Percentiles rank a stretch among this genome's conserved stretches.
These are phyloP conservation scores for Fusarium citri DNA, from an alignment of 2,329 filamentous ascomycete species.

Conservation along the genomic window DNA sequence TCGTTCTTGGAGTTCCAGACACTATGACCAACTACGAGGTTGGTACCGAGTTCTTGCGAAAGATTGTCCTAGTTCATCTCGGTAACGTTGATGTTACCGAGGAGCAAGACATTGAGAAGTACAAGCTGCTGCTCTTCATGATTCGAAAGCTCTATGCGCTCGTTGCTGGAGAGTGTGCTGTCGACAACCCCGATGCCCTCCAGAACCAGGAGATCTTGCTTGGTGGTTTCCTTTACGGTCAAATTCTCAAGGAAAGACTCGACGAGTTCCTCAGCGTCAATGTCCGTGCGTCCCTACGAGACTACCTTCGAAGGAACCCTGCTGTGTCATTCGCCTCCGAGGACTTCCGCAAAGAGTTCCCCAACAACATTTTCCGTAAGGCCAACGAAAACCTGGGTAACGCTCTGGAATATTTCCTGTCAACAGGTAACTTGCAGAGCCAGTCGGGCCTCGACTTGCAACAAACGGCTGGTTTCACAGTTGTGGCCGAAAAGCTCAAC, in stretches of 20 bases:
- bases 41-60: constrained; percentile 89
- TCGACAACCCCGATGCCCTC: constrained; percentile 96
- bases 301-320: constrained; percentile 66
- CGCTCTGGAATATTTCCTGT: constrained; percentile 92
- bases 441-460: constrained; percentile 93
- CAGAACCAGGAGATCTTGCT: constrained; percentile 96
- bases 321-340: constrained; percentile 80
- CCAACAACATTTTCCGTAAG: constrained; percentile 79
- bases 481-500: constrained; percentile 98
- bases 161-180: constrained; percentile 89
- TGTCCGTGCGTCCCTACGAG: constrained; percentile 65
- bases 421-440: constrained; percentile 92
- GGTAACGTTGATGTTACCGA: constrained; percentile 87
- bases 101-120: constrained; percentile 89
- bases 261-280: constrained; percentile 82
- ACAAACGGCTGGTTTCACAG: constrained; percentile 93
- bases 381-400: constrained; percentile 91
- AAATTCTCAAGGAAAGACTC: constrained; percentile 93
- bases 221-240: constrained; percentile 92
- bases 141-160: constrained; percentile 93
- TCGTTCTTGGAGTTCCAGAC: constrained; percentile 85
- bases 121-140: constrained; percentile 94
- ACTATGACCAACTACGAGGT: constrained; percentile 89
- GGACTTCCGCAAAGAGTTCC: constrained; percentile 83
- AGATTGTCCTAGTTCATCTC: constrained; percentile 90